phyloP scores from a whole-genome alignment of 1,284 basidiomycete genomes.

The Pholiota adiposa region DNA sequence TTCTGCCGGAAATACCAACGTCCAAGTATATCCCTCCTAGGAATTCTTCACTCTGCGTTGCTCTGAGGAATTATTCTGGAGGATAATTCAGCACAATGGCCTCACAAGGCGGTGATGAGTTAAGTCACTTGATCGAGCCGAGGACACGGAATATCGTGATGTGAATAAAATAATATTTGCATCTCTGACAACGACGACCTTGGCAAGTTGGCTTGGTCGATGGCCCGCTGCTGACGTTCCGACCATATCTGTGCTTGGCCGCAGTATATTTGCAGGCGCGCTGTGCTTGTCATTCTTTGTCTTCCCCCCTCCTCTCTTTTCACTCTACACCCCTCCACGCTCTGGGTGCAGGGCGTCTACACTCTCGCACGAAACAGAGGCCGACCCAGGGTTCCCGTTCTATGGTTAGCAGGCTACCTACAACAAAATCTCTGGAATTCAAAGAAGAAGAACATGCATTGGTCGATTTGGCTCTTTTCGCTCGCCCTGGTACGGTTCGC shows the following conservation, averaged over 20 bases:
- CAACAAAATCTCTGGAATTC: constrained; percentile 1
- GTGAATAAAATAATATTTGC: background rate
- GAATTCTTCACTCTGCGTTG: too few species aligned
- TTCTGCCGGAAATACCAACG: too few species aligned
- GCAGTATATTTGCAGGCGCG: background rate
- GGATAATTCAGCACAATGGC: too few species aligned
- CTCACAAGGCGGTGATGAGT: too few species aligned
- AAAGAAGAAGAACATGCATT: background rate
- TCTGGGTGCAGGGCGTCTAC: background rate
- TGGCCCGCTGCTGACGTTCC: background rate
- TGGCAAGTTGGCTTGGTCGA: constrained; percentile 2
- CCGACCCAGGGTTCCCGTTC: background rate
- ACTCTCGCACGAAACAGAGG: background rate
- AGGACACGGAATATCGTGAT: background rate
- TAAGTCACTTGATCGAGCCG: background rate
- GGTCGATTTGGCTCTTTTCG: background rate
- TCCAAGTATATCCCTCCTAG: too few species aligned
- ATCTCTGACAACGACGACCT: background rate
- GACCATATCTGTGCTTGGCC: constrained; percentile 7
- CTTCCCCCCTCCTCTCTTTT: background rate
- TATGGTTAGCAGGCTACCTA: constrained; percentile 23
- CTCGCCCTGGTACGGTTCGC: constrained; percentile 2
- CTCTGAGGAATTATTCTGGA: too few species aligned
- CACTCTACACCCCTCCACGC: background rate
- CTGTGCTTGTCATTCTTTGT: background rate